phyloP scores from a whole-genome alignment of 805 yeast species.

The Lipomyces spencermartinsiae region DNA sequence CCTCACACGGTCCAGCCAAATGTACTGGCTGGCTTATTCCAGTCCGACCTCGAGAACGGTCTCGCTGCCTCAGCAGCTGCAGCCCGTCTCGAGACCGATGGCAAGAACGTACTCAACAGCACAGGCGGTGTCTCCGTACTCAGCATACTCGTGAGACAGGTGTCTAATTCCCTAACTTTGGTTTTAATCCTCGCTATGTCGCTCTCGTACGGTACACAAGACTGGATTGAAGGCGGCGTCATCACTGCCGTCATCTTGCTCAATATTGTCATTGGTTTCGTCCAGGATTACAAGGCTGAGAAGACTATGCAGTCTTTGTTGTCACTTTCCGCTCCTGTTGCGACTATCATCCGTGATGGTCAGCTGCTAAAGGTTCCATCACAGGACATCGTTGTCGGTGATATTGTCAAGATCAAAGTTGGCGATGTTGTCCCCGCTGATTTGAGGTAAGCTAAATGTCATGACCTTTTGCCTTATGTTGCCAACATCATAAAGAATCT shows the following conservation, averaged over 20 bases:
- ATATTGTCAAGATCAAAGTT: constrained; percentile 63
- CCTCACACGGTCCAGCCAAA: constrained; percentile 30
- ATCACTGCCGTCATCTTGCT: constrained; percentile 69
- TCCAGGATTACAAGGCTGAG: constrained; percentile 76
- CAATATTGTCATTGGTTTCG: constrained; percentile 69
- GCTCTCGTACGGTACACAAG: constrained; percentile 73
- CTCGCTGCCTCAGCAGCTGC: constrained; percentile 50
- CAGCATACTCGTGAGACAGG: constrained; percentile 66
- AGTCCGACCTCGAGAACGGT: constrained; percentile 52
- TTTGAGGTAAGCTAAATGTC: constrained; percentile 44
- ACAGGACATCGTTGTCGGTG: constrained; percentile 75
- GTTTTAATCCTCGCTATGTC: constrained; percentile 48
- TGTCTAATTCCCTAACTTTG: constrained; percentile 79
- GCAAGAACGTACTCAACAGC: constrained; percentile 71
- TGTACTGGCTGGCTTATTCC: constrained; percentile 25
- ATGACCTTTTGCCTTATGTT: not conserved
- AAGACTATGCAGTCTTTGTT: constrained; percentile 78
- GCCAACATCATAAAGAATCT: constrained; percentile 48
- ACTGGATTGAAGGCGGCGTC: constrained; percentile 85
- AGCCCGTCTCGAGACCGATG: constrained; percentile 49
- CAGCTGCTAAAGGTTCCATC: constrained; percentile 63
- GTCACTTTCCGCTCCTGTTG: constrained; percentile 72
- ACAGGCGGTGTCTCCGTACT: constrained; percentile 60
- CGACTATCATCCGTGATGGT: constrained; percentile 69
- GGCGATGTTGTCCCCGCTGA: constrained; percentile 87